phyloP scores from a whole-genome alignment of 2,329 filamentous ascomycete species.

The Remersonia thermophila region DNA sequence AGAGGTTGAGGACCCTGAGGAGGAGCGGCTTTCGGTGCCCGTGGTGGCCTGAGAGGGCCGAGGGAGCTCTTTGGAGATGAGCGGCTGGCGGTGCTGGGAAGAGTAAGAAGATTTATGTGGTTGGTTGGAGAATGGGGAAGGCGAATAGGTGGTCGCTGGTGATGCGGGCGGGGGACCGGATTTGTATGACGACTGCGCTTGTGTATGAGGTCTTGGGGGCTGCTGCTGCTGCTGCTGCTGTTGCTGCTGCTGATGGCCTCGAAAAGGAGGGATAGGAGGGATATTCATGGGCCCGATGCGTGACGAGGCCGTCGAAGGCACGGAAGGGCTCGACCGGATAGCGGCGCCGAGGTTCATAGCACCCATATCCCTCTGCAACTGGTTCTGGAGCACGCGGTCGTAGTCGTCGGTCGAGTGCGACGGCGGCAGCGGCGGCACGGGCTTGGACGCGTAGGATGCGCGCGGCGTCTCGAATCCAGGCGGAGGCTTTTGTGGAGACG shows the following conservation, averaged over 20 bases:
- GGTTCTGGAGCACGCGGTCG: conserved; percentile 47
- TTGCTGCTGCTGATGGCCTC: conserved; percentile 23
- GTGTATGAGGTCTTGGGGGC: conserved; percentile 6
- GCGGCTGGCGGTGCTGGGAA: conserved; percentile 9
- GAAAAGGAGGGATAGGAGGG: conserved; percentile 44
- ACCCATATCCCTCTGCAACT: conserved; percentile 51
- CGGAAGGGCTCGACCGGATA: conserved; percentile 25
- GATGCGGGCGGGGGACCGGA: conserved; percentile 12
- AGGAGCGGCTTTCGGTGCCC: conserved; percentile 4
- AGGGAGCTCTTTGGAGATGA: conserved; percentile 15
- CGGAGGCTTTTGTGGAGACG: conserved; percentile 41
- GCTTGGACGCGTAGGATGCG: conserved; percentile 27
- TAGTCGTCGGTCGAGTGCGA: conserved; percentile 45
- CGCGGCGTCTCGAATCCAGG: conserved; percentile 33
- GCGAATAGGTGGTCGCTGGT: conserved; percentile 16
- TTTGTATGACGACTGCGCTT: background rate
- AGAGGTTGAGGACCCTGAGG: conserved; percentile 17
- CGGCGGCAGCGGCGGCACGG: conserved; percentile 35
- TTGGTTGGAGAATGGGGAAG: conserved; percentile 6
- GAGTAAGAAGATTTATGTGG: conserved; percentile 17
- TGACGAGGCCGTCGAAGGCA: conserved; percentile 26
- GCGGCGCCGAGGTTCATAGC: conserved; percentile 38
- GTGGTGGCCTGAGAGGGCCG: conserved; percentile 2
- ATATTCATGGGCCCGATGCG: conserved; percentile 31
- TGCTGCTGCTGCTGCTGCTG: too few species aligned